These are phyloP conservation scores for Jamesozyma jinghongensis DNA, from an alignment of 805 yeast species.

Conservation along the genomic window DNA sequence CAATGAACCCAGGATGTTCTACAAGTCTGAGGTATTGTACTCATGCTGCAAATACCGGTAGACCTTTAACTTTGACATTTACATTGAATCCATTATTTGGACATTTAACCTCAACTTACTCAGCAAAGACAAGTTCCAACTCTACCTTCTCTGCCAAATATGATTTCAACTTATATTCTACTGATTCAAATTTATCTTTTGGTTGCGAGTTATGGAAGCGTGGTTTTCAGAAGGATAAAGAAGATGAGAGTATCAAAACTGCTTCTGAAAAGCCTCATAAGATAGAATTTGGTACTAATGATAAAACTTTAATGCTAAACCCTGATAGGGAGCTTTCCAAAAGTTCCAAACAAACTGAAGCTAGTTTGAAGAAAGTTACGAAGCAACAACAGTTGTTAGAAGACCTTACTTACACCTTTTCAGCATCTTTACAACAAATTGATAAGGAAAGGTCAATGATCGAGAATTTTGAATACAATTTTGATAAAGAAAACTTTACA, in stretches of 20 bases:
- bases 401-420: conserved; percentile 24
- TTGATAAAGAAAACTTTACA: conserved; percentile 46
- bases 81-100: conserved; percentile 88
- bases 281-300: not conserved
- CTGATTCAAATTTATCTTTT: conserved; percentile 73
- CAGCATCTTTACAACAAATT: conserved; percentile 26
- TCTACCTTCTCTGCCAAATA: conserved; percentile 77
- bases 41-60: conserved; percentile 74
- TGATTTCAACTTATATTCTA: conserved; percentile 85
- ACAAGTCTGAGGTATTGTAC: conserved; percentile 80
- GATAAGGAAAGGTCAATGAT: conserved; percentile 36
- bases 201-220: conserved; percentile 74
- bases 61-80: conserved; percentile 80
- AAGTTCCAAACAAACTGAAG: not conserved
- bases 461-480: conserved; percentile 42
- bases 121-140: conserved; percentile 66
- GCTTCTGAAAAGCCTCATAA: conserved; percentile 3
- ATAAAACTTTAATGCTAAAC: not conserved
- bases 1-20: conserved; percentile 84
- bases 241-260: not conserved
- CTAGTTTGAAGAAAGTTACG: no score
- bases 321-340: not conserved
- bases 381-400: conserved; percentile 14
- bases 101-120: conserved; percentile 76
- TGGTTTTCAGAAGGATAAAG: not conserved